Conservation (phyloP, 1,284 basidiomycete genomes). For the Heterobasidion occidentale region DNA sequence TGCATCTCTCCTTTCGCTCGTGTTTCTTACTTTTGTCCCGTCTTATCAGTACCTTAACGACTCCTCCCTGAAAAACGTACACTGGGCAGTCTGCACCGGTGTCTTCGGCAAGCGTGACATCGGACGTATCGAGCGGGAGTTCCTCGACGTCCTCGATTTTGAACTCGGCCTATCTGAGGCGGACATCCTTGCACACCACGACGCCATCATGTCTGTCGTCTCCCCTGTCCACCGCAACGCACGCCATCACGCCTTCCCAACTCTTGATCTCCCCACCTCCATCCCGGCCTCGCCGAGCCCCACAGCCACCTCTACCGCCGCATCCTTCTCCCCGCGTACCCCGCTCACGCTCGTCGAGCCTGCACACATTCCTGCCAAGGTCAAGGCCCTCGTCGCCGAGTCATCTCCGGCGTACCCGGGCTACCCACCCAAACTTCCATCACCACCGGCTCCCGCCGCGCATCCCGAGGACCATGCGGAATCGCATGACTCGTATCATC, state of each 20-base stretch:
- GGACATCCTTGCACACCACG: slow-evolving; percentile 56
- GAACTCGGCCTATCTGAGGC: slow-evolving; percentile 55
- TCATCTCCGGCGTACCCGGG: background rate
- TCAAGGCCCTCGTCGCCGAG: background rate
- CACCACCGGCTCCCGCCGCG: background rate
- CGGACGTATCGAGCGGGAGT: slow-evolving; percentile 70
- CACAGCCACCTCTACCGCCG: slow-evolving; percentile 4
- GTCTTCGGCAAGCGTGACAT: slow-evolving; percentile 73
- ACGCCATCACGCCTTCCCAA: slow-evolving; percentile 11
- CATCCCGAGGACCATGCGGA: slow-evolving; percentile 2
- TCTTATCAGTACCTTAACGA: slow-evolving; percentile 59
- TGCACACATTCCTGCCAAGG: background rate
- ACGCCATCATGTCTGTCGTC: slow-evolving; percentile 36
- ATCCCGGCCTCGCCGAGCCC: slow-evolving; percentile 11
- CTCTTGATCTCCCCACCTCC: slow-evolving; percentile 14
- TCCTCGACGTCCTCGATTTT: slow-evolving; percentile 68
- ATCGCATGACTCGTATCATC: background rate
- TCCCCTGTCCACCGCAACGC: slow-evolving; percentile 17
- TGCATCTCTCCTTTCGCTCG: slow-evolving; percentile 8
- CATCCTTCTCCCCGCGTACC: slow-evolving; percentile 11
- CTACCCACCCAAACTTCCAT: background rate
- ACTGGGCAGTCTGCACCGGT: slow-evolving; percentile 72
- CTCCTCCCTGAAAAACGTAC: slow-evolving; percentile 68
- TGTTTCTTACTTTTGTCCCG: slow-evolving; percentile 12
- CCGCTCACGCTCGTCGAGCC: slow-evolving; percentile 3